A percentile compares a stretch with the other conserved stretches of the same genome.
These are phyloP conservation scores for Chloromonas sp. DNA, from an alignment of 163 green algal genomes.

Conservation along the genomic window DNA sequence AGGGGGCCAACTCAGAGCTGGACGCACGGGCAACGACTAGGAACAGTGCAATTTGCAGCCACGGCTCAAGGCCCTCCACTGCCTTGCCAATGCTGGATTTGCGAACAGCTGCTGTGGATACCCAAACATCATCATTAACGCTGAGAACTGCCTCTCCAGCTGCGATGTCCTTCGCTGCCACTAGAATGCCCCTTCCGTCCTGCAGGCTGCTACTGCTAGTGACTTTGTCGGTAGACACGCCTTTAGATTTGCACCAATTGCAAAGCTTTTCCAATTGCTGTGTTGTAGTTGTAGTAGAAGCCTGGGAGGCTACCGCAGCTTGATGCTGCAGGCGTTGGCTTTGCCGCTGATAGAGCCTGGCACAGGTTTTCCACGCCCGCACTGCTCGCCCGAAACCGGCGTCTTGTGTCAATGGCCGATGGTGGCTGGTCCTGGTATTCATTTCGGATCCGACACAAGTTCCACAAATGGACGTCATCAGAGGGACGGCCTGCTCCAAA, in stretches of 20 bases:
- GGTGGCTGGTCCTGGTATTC: too few relatives aligned
- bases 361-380: too few relatives aligned
- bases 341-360: too few relatives aligned
- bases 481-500: too few relatives aligned
- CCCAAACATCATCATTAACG: conserved; percentile 42
- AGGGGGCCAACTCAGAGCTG: conserved; percentile 30
- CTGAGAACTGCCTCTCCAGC: conserved; percentile 42
- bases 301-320: too few relatives aligned
- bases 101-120: conserved; percentile 22
- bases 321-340: too few relatives aligned
- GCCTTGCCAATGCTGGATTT: conserved; percentile 32
- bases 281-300: not conserved
- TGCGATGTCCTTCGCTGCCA: conserved; percentile 25
- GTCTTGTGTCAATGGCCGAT: too few relatives aligned
- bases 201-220: conserved; percentile 3
- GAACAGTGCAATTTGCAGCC: conserved; percentile 69
- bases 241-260: not conserved
- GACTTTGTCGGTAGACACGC: conserved; percentile 17
- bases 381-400: too few relatives aligned
- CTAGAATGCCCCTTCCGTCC: conserved; percentile 20
- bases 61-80: conserved; percentile 52
- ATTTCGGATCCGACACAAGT: too few relatives aligned
- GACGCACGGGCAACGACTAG: conserved; percentile 52
- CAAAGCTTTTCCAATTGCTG: not conserved
- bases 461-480: too few relatives aligned